Conservation (phyloP, 345 rosid genomes). For the Reutealis trisperma region DNA sequence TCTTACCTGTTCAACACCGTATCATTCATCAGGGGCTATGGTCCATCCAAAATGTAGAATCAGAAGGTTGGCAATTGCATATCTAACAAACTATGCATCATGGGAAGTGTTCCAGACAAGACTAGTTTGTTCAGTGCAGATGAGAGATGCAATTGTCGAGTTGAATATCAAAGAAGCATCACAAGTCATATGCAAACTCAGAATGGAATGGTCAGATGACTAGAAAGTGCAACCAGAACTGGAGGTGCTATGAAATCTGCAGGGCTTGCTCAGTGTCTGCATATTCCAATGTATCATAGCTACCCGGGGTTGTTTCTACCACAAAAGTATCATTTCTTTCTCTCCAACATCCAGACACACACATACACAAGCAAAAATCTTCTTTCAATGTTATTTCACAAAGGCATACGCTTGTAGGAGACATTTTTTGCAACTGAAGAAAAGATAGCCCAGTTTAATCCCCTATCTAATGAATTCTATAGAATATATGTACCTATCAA, state of each 20-base stretch:
- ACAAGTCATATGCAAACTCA: neutral
- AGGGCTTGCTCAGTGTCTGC: too few species aligned
- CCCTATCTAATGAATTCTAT: too few species aligned
- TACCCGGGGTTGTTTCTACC: too few species aligned
- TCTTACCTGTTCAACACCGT: constrained; percentile 52
- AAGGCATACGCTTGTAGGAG: too few species aligned
- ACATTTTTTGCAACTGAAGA: too few species aligned
- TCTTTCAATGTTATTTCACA: too few species aligned
- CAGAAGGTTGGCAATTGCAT: neutral
- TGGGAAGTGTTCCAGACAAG: neutral
- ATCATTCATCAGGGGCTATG: neutral
- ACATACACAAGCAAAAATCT: too few species aligned
- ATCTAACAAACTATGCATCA: neutral
- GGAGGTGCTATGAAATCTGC: neutral
- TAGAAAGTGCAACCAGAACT: neutral
- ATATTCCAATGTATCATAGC: too few species aligned
- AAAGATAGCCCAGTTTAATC: too few species aligned
- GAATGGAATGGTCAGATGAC: neutral
- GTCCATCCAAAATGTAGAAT: neutral
- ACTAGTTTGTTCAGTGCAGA: neutral
- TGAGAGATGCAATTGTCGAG: neutral
- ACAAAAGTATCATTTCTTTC: too few species aligned
- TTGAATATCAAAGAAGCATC: neutral
- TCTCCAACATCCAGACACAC: too few species aligned
- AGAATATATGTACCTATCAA: too few species aligned